Percentiles rank a stretch among this genome's conserved stretches.
Evolutionary conservation across 2,329 filamentous ascomycete genomes (phyloP).

Genomic region (Alternaria burnsii): DNA sequence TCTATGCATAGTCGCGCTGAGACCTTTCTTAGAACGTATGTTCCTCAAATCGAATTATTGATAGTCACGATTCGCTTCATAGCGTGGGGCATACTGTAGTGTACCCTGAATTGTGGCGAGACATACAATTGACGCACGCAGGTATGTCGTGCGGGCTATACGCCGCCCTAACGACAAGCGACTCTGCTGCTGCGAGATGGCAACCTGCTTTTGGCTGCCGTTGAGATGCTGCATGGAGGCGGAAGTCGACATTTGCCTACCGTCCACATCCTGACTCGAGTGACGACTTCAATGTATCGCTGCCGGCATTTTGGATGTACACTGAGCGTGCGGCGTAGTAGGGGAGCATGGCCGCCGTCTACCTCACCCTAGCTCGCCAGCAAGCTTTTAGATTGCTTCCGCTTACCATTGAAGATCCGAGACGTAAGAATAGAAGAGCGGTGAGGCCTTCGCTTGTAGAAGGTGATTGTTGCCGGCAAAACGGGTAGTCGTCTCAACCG

Average conservation of each 20-base stretch:
- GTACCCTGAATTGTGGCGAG: conserved; percentile 37
- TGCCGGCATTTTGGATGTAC: conserved; percentile 20
- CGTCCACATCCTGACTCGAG: conserved; percentile 8
- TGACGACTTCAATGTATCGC: conserved; percentile 7
- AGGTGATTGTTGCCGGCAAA: conserved; percentile 36
- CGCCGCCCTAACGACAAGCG: conserved; percentile 34
- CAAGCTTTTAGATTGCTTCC: conserved; percentile 35
- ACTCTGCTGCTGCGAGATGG: conserved; percentile 40
- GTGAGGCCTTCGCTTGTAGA: conserved; percentile 30
- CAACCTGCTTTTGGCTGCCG: conserved; percentile 30
- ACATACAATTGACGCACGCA: conserved; percentile 39
- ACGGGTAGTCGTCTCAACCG: conserved; percentile 32
- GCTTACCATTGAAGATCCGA: conserved; percentile 24
- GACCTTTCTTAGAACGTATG: conserved; percentile 40
- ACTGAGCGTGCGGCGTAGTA: conserved; percentile 31
- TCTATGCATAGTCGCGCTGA: conserved; percentile 34
- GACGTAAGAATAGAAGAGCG: conserved; percentile 46
- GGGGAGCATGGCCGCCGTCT: conserved; percentile 28
- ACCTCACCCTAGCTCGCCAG: conserved; percentile 33
- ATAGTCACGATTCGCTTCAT: conserved; percentile 22
- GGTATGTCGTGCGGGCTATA: conserved; percentile 49
- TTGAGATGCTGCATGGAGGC: conserved; percentile 38
- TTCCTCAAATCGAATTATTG: conserved; percentile 28
- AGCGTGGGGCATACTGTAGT: conserved; percentile 41
- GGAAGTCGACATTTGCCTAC: conserved; percentile 26